phyloP scores from a whole-genome alignment of 345 rosid species.

The Euphorbia peplus region DNA sequence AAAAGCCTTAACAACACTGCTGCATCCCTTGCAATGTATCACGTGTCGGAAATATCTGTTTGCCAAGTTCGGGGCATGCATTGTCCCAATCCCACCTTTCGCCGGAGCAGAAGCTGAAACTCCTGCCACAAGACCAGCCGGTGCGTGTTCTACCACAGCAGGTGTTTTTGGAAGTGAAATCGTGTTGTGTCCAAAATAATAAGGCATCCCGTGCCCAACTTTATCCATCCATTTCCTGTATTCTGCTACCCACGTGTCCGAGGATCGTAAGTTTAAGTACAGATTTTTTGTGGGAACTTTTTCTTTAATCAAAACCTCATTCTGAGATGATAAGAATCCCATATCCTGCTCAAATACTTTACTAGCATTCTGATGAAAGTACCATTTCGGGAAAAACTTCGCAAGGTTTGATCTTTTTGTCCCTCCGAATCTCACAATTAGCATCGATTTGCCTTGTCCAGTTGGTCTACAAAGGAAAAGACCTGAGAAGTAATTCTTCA shows the following conservation, averaged over 20 bases:
- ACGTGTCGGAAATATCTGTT: conserved; percentile 84
- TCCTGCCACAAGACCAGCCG: conserved; percentile 77
- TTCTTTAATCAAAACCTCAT: conserved; percentile 73
- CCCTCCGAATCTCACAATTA: conserved; percentile 76
- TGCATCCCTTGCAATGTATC: conserved; percentile 83
- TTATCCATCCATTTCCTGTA: conserved; percentile 98
- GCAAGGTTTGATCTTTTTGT: conserved; percentile 54
- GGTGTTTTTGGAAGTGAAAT: conserved; percentile 61
- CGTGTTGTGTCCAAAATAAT: conserved; percentile 75
- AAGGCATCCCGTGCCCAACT: conserved; percentile 98
- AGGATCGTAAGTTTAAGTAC: conserved; percentile 71
- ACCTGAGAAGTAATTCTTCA: conserved; percentile 64
- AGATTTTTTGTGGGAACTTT: conserved; percentile 78
- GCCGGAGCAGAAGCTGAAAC: conserved; percentile 70
- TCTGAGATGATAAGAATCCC: conserved; percentile 91
- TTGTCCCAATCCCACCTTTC: conserved; percentile 66
- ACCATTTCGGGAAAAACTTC: conserved; percentile 70
- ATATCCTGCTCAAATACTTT: conserved; percentile 94
- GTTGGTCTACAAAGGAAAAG: conserved; percentile 92
- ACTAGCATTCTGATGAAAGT: conserved; percentile 76
- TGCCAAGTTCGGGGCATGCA: conserved; percentile 80
- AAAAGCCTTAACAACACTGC: conserved; percentile 52
- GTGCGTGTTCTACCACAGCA: conserved; percentile 88
- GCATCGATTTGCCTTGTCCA: conserved; percentile 97
- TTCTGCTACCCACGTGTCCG: conserved; percentile 86